A percentile compares a stretch with the other conserved stretches of the same genome.
Conservation (phyloP, 2,329 filamentous ascomycete genomes). For the Thelonectria rubi region DNA sequence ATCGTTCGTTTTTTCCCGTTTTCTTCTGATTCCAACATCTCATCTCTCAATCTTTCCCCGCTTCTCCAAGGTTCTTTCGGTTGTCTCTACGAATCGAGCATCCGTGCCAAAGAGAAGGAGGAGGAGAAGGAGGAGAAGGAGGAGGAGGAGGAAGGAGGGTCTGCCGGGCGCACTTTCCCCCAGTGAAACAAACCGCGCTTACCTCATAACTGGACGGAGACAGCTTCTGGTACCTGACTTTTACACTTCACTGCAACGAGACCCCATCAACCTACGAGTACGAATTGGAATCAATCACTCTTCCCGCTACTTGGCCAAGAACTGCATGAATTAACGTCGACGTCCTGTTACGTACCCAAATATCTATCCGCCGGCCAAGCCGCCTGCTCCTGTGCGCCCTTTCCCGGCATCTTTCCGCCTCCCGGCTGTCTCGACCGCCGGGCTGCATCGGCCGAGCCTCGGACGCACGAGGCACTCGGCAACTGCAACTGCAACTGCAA, state of each 20-base stretch:
- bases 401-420: constrained; percentile 34
- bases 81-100: not conserved
- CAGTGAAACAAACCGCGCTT: constrained; percentile 11
- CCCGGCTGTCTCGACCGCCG: constrained; percentile 33
- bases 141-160: no score
- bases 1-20: constrained; percentile 18
- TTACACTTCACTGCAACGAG: no score
- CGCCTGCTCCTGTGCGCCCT: constrained; percentile 8
- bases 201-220: not conserved
- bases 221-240: no score
- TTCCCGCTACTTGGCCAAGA: not conserved
- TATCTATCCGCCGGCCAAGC: constrained; percentile 1
- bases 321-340: constrained; percentile 14
- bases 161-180: constrained; percentile 7
- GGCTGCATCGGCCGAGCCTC: constrained; percentile 37
- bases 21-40: constrained; percentile 12
- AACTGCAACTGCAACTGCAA: not conserved
- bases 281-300: not conserved
- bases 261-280: not conserved
- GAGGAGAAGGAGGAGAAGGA: no score
- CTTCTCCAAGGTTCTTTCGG: not conserved
- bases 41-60: constrained; percentile 13
- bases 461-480: constrained; percentile 23
- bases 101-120: no score
- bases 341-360: not conserved